A percentile compares a stretch with the other conserved stretches of the same genome.
Evolutionary conservation across 163 green algal species (phyloP).

Genomic region (Scenedesmus sp.): DNA sequence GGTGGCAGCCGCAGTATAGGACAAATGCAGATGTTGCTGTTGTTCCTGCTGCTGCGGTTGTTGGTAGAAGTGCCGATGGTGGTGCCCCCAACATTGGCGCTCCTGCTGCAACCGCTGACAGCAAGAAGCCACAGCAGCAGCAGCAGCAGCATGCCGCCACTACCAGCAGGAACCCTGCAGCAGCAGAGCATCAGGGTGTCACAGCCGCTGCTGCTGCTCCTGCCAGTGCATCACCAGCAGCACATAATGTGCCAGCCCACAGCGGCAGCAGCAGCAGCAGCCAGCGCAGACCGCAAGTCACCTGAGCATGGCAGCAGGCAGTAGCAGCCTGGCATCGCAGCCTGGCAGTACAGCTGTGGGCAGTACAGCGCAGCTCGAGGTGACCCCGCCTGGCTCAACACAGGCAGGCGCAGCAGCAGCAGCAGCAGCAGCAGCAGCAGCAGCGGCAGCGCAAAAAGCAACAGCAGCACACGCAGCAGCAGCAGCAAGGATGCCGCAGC

Average conservation of each 20-base stretch:
- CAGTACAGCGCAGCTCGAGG: neutral
- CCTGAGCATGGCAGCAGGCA: neutral
- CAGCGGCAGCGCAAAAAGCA: too few relatives aligned
- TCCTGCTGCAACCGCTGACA: neutral
- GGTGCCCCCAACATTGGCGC: neutral
- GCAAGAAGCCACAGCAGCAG: neutral
- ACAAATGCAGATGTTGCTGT: neutral
- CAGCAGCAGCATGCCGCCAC: neutral
- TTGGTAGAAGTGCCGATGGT: neutral
- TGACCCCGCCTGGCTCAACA: neutral
- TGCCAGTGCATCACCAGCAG: neutral
- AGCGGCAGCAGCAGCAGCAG: neutral
- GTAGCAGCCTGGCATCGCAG: neutral
- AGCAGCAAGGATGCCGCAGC: neutral
- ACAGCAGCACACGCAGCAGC: neutral
- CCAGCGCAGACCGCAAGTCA: neutral
- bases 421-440: neutral
- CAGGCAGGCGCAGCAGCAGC: neutral
- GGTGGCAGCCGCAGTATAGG: neutral
- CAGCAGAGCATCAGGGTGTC: neutral
- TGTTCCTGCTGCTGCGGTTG: neutral
- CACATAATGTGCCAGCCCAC: neutral
- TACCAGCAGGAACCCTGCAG: neutral
- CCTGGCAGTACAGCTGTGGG: neutral
- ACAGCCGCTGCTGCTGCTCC: neutral